phyloP scores from a whole-genome alignment of 2,329 filamentous ascomycete species.

The Bisporella sp. region DNA sequence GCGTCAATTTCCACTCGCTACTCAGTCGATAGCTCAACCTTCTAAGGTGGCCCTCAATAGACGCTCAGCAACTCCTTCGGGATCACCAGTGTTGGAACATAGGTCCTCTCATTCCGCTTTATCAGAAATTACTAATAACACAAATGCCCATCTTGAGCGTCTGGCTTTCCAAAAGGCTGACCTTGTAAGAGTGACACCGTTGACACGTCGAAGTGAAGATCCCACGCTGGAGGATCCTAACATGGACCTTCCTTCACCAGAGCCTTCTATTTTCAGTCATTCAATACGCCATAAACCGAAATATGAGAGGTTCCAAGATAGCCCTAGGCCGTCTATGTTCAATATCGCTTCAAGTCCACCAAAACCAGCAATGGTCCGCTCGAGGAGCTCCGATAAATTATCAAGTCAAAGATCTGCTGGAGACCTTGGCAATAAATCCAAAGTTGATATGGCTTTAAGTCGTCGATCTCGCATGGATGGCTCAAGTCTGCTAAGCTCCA shows the following conservation, averaged over 20 bases:
- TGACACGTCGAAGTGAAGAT: constrained; percentile 13
- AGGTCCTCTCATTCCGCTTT: constrained; percentile 16
- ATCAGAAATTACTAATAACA: constrained; percentile 22
- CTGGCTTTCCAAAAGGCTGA: constrained; percentile 14
- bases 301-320: constrained; percentile 14
- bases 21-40: constrained; percentile 13
- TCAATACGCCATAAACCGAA: not conserved
- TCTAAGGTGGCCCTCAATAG: constrained; percentile 11
- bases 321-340: constrained; percentile 22
- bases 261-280: constrained; percentile 11
- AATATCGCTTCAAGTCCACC: constrained; percentile 24
- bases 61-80: constrained; percentile 10
- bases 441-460: constrained; percentile 11
- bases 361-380: constrained; percentile 14
- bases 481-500: constrained; percentile 3
- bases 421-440: constrained; percentile 5
- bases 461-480: constrained; percentile 13
- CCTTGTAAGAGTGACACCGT: constrained; percentile 19
- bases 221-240: constrained; percentile 12
- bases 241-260: constrained; percentile 12
- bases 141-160: constrained; percentile 14
- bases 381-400: constrained; percentile 10
- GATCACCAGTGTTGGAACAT: constrained; percentile 4
- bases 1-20: constrained; percentile 15
- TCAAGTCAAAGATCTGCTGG: constrained; percentile 10